Evolutionary conservation across 2,329 filamentous ascomycete genomes (phyloP), one percentile per base, ranked within the genome.

Genomic region (Parascedosporium putredinis): DNA sequence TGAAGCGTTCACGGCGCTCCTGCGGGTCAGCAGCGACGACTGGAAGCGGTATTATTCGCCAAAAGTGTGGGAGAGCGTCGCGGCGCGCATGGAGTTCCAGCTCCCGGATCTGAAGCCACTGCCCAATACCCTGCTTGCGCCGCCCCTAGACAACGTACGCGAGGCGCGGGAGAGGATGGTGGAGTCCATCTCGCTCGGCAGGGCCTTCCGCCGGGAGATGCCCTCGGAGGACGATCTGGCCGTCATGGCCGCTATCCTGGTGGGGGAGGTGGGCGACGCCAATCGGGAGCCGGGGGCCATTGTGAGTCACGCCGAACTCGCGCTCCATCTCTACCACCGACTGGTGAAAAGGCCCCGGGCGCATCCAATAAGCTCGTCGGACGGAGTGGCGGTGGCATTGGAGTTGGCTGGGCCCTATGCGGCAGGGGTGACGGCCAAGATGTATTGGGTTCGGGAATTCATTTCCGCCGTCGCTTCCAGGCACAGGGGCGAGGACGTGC

Each of bases 391-490:
- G 0, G 45, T 49, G 5, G 57, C 54, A 0, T 3, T 59, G 40
- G 57, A 60, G 20, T 31, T 61, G 2, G 48, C 55, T 2, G 7
- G 34, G 0, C 33, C 47, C 5, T n/a, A 55, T 1, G 6, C 29
- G 2, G 18, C 43, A 9, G 58, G 58, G 0, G 45, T 54, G 9
- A 62, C 61, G 0, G 56, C 58, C 42, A 53, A 55, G 12, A 55
- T 57, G 49, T 64, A 64, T 18, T 64, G 62, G 62, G 55, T 57
- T 0, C 59, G 57, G 48, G 55, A 60, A 27, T 52, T 59, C 1
- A 53, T 60, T 8, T 60, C 47, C 45, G 54, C 14, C n/a, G n/a
- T n/a, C n/a, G n/a, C n/a, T n/a, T n/a, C 31, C 50, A 22, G 9
- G 9, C 49, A 29, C 3, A 29, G 6, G 0, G 4, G n/a, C 1